These are phyloP conservation scores for Sphaerulina populicola DNA, from an alignment of 2,329 filamentous ascomycete genomes.

Conservation along the genomic window DNA sequence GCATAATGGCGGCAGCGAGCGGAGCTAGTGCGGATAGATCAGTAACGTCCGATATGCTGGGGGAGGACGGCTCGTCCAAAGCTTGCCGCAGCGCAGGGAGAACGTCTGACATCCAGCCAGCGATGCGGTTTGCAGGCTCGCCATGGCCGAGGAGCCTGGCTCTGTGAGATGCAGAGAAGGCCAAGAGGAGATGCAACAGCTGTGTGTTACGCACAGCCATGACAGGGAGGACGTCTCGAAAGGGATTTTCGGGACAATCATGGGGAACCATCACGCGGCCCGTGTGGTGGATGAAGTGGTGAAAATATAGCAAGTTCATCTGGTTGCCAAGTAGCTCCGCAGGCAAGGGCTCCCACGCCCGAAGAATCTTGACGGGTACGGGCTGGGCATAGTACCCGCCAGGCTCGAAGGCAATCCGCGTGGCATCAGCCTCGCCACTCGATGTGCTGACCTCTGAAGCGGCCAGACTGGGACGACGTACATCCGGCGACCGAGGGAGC, in stretches of 20 bases:
- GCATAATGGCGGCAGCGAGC: constrained; percentile 74
- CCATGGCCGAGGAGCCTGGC: constrained; percentile 64
- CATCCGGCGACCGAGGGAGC: constrained; percentile 28
- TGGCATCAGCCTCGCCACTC: constrained; percentile 23
- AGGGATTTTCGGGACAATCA: constrained; percentile 54
- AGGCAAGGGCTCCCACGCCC: constrained; percentile 50
- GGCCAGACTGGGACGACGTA: constrained; percentile 26
- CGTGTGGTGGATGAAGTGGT: constrained; percentile 72
- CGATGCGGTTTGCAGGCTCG: constrained; percentile 69
- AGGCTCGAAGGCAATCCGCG: constrained; percentile 47
- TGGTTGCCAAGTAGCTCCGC: constrained; percentile 57
- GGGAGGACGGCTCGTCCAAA: constrained; percentile 36
- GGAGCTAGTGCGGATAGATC: constrained; percentile 62
- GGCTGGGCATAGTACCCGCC: constrained; percentile 63
- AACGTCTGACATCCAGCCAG: constrained; percentile 71
- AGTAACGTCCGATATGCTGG: constrained; percentile 32
- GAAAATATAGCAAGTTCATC: constrained; percentile 71
- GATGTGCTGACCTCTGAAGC: constrained; percentile 27
- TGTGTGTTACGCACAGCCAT: constrained; percentile 63
- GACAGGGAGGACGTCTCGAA: constrained; percentile 53
- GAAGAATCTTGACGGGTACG: constrained; percentile 56
- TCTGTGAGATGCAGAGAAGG: constrained; percentile 77
- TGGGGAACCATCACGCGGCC: constrained; percentile 58
- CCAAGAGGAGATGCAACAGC: constrained; percentile 66
- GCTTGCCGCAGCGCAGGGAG: constrained; percentile 63